A percentile compares a stretch with the other conserved stretches of the same genome.
Evolutionary conservation across 306 rosid species (phyloP).

Genomic region (Trifolium pratense): DNA sequence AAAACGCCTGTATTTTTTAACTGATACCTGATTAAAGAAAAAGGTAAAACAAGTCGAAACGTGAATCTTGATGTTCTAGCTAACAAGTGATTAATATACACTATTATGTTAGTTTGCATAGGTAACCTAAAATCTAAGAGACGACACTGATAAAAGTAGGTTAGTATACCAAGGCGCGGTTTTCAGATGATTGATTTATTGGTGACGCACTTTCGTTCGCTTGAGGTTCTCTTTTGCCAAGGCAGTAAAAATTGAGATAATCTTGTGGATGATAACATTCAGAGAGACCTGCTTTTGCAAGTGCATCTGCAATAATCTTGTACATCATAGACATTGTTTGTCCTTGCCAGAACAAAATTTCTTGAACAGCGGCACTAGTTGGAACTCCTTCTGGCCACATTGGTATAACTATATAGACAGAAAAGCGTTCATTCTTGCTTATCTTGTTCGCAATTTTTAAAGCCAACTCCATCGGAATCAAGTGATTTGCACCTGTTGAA

Average conservation of each 20-base stretch:
- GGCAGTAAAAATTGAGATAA: slow-evolving; percentile 74
- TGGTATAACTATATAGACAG: slow-evolving; percentile 67
- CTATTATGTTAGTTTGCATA: too few species aligned
- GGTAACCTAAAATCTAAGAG: too few species aligned
- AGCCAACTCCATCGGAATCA: slow-evolving; percentile 77
- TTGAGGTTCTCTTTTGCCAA: slow-evolving; percentile 63
- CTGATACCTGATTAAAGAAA: slow-evolving; percentile 52
- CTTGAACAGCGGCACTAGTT: slow-evolving; percentile 70
- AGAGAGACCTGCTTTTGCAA: slow-evolving; percentile 57
- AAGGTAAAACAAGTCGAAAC: not conserved
- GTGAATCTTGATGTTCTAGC: slow-evolving; percentile 4
- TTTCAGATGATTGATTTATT: slow-evolving; percentile 43
- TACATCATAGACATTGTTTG: slow-evolving; percentile 88
- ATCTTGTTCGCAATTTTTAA: slow-evolving; percentile 70
- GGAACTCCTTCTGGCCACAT: slow-evolving; percentile 91
- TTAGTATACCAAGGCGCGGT: slow-evolving; percentile 56
- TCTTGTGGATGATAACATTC: slow-evolving; percentile 61
- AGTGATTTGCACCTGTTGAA: slow-evolving; percentile 67
- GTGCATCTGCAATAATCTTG: slow-evolving; percentile 58
- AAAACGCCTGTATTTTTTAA: slow-evolving; percentile 59
- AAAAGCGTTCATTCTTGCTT: slow-evolving; percentile 59
- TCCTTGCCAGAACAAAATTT: slow-evolving; percentile 81
- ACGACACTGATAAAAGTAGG: not conserved
- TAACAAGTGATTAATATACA: not conserved
- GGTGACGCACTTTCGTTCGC: slow-evolving; percentile 1